phyloP scores from a whole-genome alignment of 495 filamentous ascomycete species.

The Penicillium steckii region DNA sequence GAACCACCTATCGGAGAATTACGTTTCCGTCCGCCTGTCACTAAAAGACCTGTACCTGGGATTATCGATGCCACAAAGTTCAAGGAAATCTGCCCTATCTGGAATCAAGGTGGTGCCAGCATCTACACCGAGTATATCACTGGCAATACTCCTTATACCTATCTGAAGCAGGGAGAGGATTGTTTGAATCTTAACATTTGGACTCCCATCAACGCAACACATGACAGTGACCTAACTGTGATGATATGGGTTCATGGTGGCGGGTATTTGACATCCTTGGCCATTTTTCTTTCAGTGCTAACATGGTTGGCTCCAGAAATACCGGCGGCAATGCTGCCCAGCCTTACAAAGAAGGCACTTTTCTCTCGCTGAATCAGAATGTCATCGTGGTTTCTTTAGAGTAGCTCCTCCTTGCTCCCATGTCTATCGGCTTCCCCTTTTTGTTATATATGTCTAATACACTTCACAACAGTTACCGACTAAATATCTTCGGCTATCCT shows the following conservation, averaged over 20 bases:
- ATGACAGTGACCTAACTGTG: not conserved
- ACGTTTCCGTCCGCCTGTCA: not conserved
- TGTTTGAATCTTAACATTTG: not conserved
- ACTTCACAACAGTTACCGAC: not conserved
- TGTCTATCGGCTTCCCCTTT: not conserved
- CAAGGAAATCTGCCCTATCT: not conserved
- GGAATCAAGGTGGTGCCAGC: not conserved
- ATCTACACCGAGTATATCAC: not conserved
- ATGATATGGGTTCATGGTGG: not conserved
- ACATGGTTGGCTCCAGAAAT: not conserved
- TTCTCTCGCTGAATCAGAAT: not conserved
- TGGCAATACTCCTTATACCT: not conserved
- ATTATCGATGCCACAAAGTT: not conserved
- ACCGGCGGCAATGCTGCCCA: not conserved
- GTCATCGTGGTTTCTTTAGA: not conserved
- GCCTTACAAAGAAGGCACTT: not conserved
- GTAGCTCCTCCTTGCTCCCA: not conserved
- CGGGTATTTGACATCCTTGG: not conserved
- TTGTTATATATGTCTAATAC: too few relatives aligned
- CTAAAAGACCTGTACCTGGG: not conserved
- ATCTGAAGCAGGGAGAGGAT: not conserved
- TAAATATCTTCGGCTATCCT: not conserved
- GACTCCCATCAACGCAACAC: not conserved
- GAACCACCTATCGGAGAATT: not conserved
- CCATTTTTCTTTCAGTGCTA: too few relatives aligned